These are phyloP conservation scores for Quercus tomentella DNA, from an alignment of 331 rosid genomes.

Conservation along the genomic window DNA sequence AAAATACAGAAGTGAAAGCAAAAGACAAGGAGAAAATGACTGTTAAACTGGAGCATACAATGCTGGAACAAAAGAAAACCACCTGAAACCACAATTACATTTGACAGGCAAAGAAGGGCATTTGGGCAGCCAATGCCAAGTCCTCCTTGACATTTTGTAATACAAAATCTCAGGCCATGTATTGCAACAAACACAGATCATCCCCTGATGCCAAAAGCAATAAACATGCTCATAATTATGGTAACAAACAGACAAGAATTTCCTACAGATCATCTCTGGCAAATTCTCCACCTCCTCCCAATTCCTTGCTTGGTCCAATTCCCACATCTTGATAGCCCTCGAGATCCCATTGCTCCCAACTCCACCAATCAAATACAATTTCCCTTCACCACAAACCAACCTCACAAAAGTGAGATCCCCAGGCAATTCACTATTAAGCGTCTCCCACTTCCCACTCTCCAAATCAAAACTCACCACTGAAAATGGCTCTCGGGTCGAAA, in stretches of 20 bases:
- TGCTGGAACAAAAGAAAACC: constrained; percentile 83
- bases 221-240: constrained; percentile 86
- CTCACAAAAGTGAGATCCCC: constrained; percentile 54
- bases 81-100: constrained; percentile 83
- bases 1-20: neutral
- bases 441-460: constrained; percentile 57
- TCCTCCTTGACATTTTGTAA: constrained; percentile 54
- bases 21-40: neutral
- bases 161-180: constrained; percentile 95
- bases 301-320: constrained; percentile 32
- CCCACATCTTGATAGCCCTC: constrained; percentile 71
- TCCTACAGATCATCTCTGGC: constrained; percentile 74
- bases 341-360: constrained; percentile 78
- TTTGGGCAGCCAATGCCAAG: constrained; percentile 95
- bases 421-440: constrained; percentile 32
- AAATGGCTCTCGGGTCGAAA: constrained; percentile 68
- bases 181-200: constrained; percentile 81
- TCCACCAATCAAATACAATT: constrained; percentile 70
- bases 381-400: constrained; percentile 40
- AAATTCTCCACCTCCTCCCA: constrained; percentile 64
- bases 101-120: constrained; percentile 71
- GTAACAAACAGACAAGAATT: constrained; percentile 75
- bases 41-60: constrained; percentile 53
- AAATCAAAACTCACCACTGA: constrained; percentile 59
- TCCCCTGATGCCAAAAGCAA: constrained; percentile 88